Percentiles rank a stretch among this genome's conserved stretches.
These are phyloP conservation scores for Nothophytophthora sp. DNA, from an alignment of 352 stramenopile species.

Conservation along the genomic window DNA sequence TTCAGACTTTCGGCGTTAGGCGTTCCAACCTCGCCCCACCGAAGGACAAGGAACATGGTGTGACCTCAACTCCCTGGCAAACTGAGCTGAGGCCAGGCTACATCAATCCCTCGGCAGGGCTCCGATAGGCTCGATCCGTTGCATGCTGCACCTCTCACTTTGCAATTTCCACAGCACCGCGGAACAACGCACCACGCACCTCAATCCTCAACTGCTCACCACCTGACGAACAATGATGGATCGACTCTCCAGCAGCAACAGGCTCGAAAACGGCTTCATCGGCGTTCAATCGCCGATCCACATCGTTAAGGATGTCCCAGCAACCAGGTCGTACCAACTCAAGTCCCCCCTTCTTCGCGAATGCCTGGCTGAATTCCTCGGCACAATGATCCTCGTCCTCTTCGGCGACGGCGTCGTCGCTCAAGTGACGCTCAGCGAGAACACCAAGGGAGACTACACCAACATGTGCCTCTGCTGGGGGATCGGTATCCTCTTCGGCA, in stretches of 20 bases:
- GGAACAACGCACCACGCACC: neutral
- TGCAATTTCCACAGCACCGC: conserved; percentile 12
- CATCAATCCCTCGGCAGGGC: neutral
- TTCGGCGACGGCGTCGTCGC: conserved; percentile 48
- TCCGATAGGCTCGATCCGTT: neutral
- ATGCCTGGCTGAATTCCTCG: conserved; percentile 43
- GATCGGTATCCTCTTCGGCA: too few relatives aligned
- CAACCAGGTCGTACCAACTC: neutral
- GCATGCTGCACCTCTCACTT: conserved; percentile 14
- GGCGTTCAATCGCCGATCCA: conserved; percentile 1
- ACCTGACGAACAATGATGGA: neutral
- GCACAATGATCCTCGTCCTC: conserved; percentile 36
- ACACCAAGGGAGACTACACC: too few relatives aligned
- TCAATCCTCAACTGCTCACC: neutral
- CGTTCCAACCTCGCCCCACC: too few relatives aligned
- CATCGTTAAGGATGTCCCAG: neutral
- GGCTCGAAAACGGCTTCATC: neutral
- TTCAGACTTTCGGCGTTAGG: too few relatives aligned
- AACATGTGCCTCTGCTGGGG: too few relatives aligned
- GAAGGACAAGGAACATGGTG: too few relatives aligned
- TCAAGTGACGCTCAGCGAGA: too few relatives aligned
- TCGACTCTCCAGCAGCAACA: neutral
- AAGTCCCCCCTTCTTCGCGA: too few relatives aligned
- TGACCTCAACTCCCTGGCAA: neutral
- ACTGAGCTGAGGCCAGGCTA: too few relatives aligned